A percentile compares a stretch with the other conserved stretches of the same genome.
Conservation (phyloP, 169 alveolate species). For the Perkinsus chesapeaki region DNA sequence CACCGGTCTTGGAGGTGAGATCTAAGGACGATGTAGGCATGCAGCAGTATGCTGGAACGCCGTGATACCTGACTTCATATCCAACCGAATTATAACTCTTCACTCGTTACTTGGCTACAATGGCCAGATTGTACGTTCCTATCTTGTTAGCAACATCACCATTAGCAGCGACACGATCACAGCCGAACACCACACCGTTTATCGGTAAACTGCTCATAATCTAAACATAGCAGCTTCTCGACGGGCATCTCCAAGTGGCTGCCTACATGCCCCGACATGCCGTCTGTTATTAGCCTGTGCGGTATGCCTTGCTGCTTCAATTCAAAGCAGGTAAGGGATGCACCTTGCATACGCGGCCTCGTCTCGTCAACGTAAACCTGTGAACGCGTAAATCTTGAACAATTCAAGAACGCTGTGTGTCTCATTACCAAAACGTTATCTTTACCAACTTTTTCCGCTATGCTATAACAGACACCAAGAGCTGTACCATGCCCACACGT, state of each 20-base stretch:
- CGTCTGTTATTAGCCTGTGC: conserved; percentile 29
- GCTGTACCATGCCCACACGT: conserved; percentile 10
- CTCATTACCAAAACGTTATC: not conserved
- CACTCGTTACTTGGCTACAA: not conserved
- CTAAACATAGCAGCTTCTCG: not conserved
- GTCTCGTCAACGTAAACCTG: conserved; percentile 24
- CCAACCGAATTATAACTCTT: not conserved
- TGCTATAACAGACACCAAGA: not conserved
- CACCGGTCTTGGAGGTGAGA: not conserved
- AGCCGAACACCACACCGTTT: conserved; percentile 25
- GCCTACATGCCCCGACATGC: conserved; percentile 15
- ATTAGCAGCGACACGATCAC: conserved; percentile 16
- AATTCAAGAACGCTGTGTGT: not conserved
- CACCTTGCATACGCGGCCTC: conserved; percentile 32
- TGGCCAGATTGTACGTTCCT: conserved; percentile 20
- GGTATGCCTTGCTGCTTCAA: conserved; percentile 19
- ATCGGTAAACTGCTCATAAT: conserved; percentile 14
- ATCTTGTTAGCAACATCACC: conserved; percentile 34
- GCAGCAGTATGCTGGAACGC: not conserved
- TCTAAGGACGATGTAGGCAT: conserved; percentile 3
- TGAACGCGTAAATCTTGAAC: not conserved
- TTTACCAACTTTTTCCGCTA: not conserved
- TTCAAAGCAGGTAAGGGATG: conserved; percentile 26
- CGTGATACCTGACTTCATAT: not conserved
- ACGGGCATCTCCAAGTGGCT: not conserved